Percentiles rank a stretch among this genome's conserved stretches.
phyloP scores from a whole-genome alignment of 2,329 filamentous ascomycete genomes.

The Dothideomycetes sp. region DNA sequence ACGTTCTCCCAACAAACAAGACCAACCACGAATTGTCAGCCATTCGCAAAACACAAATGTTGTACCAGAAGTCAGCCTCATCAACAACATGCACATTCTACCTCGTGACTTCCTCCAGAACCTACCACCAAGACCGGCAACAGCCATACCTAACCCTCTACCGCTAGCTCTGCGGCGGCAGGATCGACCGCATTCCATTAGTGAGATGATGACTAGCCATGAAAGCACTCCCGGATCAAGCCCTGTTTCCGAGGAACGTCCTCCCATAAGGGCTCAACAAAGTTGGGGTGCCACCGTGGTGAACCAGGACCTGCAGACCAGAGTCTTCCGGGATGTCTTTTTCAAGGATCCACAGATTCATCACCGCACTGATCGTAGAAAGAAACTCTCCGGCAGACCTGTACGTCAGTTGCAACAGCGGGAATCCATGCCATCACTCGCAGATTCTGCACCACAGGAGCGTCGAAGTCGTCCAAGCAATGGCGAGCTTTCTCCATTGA shows the following conservation, averaged over 20 bases:
- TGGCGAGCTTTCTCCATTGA: slow-evolving; percentile 22
- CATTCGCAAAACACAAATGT: slow-evolving; percentile 69
- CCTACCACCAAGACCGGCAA: slow-evolving; percentile 37
- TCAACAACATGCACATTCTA: slow-evolving; percentile 88
- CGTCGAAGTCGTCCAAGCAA: slow-evolving; percentile 22
- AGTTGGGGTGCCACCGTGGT: slow-evolving; percentile 87
- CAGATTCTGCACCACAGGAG: slow-evolving; percentile 11
- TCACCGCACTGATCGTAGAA: slow-evolving; percentile 62
- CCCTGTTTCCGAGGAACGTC: slow-evolving; percentile 18
- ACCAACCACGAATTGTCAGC: slow-evolving; percentile 46
- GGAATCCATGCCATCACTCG: slow-evolving; percentile 6
- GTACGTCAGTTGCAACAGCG: slow-evolving; percentile 17
- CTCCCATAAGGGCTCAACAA: slow-evolving; percentile 36
- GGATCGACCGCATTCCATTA: slow-evolving; percentile 8
- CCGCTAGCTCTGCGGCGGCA: not conserved
- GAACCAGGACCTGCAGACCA: slow-evolving; percentile 76
- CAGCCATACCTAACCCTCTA: slow-evolving; percentile 5
- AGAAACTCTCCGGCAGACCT: slow-evolving; percentile 54
- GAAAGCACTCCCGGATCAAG: slow-evolving; percentile 13
- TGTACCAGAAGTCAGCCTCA: slow-evolving; percentile 80
- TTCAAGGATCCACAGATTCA: slow-evolving; percentile 65
- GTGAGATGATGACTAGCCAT: slow-evolving; percentile 8
- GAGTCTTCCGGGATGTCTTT: slow-evolving; percentile 88
- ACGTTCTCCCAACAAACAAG: slow-evolving; percentile 9
- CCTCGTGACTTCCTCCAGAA: slow-evolving; percentile 66